A percentile compares a stretch with the other conserved stretches of the same genome.
Evolutionary conservation across 2,329 filamentous ascomycete genomes (phyloP).

Genomic region (Nigrospora sphaerica): DNA sequence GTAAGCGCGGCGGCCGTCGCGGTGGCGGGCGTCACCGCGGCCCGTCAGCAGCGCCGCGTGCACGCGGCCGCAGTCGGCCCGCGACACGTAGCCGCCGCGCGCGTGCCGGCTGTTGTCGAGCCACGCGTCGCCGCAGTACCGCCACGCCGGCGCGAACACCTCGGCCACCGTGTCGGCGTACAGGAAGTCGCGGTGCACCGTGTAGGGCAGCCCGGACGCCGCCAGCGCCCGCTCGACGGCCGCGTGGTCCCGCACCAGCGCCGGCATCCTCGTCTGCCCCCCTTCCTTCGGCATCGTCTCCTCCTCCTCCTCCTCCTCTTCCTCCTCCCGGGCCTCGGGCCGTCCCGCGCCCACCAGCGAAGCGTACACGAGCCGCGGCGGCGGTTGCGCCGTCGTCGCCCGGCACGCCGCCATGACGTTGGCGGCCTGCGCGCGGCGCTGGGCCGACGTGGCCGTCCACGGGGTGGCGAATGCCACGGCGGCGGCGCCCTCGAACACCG

Average conservation of each 20-base stretch:
- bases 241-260: slow-evolving; percentile 12
- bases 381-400: slow-evolving; percentile 7
- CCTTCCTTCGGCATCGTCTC: background rate
- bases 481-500: slow-evolving; percentile 11
- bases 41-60: slow-evolving; percentile 10
- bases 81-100: slow-evolving; percentile 10
- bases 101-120: slow-evolving; percentile 9
- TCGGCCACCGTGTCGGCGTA: slow-evolving; percentile 11
- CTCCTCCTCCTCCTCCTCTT: slow-evolving; percentile 1
- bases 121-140: slow-evolving; percentile 11
- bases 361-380: slow-evolving; percentile 11
- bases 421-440: slow-evolving; percentile 7
- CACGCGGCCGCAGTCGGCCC: slow-evolving; percentile 13
- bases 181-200: slow-evolving; percentile 14
- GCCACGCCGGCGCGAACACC: slow-evolving; percentile 9
- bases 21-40: slow-evolving; percentile 4
- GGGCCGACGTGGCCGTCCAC: slow-evolving; percentile 8
- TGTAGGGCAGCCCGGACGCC: slow-evolving; percentile 9
- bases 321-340: background rate
- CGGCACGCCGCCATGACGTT: slow-evolving; percentile 10
- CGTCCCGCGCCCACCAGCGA: slow-evolving; percentile 11
- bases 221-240: slow-evolving; percentile 10
- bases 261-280: background rate
- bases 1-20: slow-evolving; percentile 6
- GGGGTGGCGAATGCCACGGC: slow-evolving; percentile 13